phyloP scores from a whole-genome alignment of 2,329 filamentous ascomycete genomes.

The Mycosphaerelloides madeirae region DNA sequence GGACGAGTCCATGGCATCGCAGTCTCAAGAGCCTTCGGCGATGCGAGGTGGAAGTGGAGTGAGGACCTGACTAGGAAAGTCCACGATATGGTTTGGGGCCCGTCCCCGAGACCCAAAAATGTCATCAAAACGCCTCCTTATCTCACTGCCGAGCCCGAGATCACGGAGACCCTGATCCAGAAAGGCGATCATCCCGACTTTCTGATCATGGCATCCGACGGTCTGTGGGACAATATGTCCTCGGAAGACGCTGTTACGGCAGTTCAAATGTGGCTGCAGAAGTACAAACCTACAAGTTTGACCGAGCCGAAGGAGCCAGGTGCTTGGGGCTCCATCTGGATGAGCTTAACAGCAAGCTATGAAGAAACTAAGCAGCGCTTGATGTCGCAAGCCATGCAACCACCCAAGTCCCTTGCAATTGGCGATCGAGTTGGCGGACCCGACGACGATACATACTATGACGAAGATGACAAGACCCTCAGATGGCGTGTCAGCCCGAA shows the following conservation, averaged over 20 bases:
- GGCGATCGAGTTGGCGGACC: background rate
- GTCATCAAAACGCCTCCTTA: conserved; percentile 57
- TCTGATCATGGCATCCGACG: conserved; percentile 63
- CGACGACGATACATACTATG: conserved; percentile 34
- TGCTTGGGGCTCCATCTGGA: too few species aligned
- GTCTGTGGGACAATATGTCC: conserved; percentile 49
- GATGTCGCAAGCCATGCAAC: too few species aligned
- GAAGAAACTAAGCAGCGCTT: background rate
- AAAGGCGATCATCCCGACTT: conserved; percentile 48
- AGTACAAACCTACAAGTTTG: conserved; percentile 28
- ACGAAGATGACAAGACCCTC: conserved; percentile 34
- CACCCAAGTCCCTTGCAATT: too few species aligned
- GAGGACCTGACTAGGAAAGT: conserved; percentile 44
- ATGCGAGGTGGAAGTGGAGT: conserved; percentile 64
- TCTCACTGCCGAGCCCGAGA: conserved; percentile 61
- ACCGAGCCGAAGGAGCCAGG: conserved; percentile 8
- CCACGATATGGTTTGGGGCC: conserved; percentile 48
- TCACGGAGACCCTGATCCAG: conserved; percentile 54
- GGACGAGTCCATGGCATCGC: conserved; percentile 60
- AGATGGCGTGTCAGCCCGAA: conserved; percentile 40
- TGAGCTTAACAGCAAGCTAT: background rate
- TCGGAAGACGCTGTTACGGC: conserved; percentile 31
- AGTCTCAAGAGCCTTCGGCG: conserved; percentile 64
- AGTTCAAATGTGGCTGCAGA: conserved; percentile 54
- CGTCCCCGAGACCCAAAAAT: conserved; percentile 41